A percentile compares a stretch with the other conserved stretches of the same genome.
phyloP scores from a whole-genome alignment of 768 basidiomycete genomes.

The Mycena floridula region DNA sequence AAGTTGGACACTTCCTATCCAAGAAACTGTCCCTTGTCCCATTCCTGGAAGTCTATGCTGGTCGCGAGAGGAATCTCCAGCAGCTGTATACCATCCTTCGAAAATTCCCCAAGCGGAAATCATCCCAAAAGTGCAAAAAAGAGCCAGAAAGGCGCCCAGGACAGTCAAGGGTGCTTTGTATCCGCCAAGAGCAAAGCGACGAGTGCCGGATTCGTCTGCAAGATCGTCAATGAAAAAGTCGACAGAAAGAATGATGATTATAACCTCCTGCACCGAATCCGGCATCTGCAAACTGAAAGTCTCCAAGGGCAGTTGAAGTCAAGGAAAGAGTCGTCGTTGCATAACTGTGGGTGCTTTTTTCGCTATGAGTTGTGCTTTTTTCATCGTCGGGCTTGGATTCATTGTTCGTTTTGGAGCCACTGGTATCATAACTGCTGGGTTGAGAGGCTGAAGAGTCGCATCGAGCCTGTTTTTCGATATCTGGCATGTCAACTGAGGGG shows the following conservation, averaged over 20 bases:
- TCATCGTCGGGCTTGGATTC: neutral
- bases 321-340: neutral
- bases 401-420: neutral
- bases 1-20: conserved; percentile 67
- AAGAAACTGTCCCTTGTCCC: conserved; percentile 54
- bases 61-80: too few relatives aligned
- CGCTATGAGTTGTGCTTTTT: neutral
- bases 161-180: conserved; percentile 41
- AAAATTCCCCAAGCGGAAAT: conserved; percentile 71
- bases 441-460: too few relatives aligned
- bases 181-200: too few relatives aligned
- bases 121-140: conserved; percentile 68
- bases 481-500: too few relatives aligned
- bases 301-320: neutral
- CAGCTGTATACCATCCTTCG: conserved; percentile 68
- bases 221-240: too few relatives aligned
- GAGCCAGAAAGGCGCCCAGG: conserved; percentile 56
- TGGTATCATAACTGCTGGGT: too few relatives aligned
- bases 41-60: conserved; percentile 47
- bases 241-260: too few relatives aligned
- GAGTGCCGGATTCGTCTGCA: neutral
- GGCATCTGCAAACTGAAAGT: neutral
- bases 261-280: too few relatives aligned
- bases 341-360: neutral
- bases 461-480: too few relatives aligned